Conservation (phyloP, 306 rosid genomes). For the Trifolium pratense region DNA sequence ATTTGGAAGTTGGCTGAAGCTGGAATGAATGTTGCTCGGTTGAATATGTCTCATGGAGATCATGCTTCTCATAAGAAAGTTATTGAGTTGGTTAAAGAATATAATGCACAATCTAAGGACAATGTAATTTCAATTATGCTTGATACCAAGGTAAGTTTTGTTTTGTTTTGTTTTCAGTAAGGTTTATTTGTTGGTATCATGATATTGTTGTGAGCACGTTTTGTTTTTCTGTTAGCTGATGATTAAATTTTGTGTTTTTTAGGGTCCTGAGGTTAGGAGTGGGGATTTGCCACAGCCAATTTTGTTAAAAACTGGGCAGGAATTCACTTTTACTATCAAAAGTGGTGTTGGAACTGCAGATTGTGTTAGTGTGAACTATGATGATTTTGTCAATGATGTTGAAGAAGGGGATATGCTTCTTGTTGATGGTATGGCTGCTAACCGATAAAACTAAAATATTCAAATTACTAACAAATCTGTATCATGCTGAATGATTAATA, state of each 20-base stretch:
- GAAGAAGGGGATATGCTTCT: conserved; percentile 88
- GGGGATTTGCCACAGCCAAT: conserved; percentile 93
- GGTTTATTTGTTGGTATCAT: conserved; percentile 1
- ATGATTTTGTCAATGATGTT: conserved; percentile 90
- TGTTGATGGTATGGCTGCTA: conserved; percentile 72
- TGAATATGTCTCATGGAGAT: conserved; percentile 98
- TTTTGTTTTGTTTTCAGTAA: neutral
- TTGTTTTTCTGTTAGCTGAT: conserved; percentile 14
- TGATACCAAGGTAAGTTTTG: conserved; percentile 74
- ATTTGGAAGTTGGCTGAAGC: conserved; percentile 98
- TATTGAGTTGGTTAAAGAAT: conserved; percentile 92
- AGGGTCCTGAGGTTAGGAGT: conserved; percentile 98
- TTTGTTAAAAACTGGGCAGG: conserved; percentile 65
- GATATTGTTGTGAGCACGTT: neutral
- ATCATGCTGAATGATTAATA: conserved; percentile 1
- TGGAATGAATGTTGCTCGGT: conserved; percentile 96
- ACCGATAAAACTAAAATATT: conserved; percentile 12
- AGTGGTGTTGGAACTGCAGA: conserved; percentile 83
- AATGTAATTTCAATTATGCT: conserved; percentile 93
- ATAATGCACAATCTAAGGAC: conserved; percentile 76
- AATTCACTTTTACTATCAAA: conserved; percentile 84
- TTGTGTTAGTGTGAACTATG: conserved; percentile 91
- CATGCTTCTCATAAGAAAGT: conserved; percentile 96
- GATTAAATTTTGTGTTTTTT: conserved; percentile 33
- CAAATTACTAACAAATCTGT: neutral